These are phyloP conservation scores for Sporothrix dimorphospora DNA, from an alignment of 2,329 filamentous ascomycete species.

Conservation along the genomic window DNA sequence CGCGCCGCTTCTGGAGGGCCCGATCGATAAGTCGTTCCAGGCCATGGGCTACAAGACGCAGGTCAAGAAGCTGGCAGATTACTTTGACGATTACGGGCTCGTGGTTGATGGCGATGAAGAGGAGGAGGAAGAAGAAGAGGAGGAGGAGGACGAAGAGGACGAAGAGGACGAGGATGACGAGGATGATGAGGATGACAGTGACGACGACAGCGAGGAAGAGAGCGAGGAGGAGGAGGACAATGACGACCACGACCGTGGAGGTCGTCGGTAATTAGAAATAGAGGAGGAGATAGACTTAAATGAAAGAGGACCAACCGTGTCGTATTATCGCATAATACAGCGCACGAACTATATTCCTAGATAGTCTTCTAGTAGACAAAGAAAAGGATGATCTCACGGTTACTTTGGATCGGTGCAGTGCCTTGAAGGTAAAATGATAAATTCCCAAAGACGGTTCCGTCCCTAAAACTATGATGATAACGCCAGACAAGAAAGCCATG, in stretches of 20 bases:
- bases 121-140: constrained; percentile 63
- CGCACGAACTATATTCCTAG: not conserved
- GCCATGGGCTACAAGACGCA: constrained; percentile 77
- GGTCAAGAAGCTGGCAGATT: constrained; percentile 73
- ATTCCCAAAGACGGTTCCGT: constrained; percentile 15
- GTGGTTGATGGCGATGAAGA: constrained; percentile 64
- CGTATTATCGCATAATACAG: not conserved
- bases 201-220: constrained; percentile 32
- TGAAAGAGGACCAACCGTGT: too few species aligned
- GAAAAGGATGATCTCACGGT: constrained; percentile 3
- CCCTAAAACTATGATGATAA: constrained; percentile 2
- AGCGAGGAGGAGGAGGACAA: not conserved
- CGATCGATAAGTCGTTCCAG: constrained; percentile 73
- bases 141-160: constrained; percentile 61
- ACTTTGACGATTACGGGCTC: constrained; percentile 88
- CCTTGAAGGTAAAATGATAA: not conserved
- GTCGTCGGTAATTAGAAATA: not conserved
- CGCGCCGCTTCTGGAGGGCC: constrained; percentile 79
- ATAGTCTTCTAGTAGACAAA: not conserved
- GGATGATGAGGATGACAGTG: constrained; percentile 52
- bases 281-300: not conserved
- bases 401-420: not conserved
- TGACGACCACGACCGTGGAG: constrained; percentile 1
- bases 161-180: constrained; percentile 58
- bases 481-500: constrained; percentile 14